These are phyloP conservation scores for Lepidopterella palustris DNA, from an alignment of 495 filamentous ascomycete genomes.

Conservation along the genomic window DNA sequence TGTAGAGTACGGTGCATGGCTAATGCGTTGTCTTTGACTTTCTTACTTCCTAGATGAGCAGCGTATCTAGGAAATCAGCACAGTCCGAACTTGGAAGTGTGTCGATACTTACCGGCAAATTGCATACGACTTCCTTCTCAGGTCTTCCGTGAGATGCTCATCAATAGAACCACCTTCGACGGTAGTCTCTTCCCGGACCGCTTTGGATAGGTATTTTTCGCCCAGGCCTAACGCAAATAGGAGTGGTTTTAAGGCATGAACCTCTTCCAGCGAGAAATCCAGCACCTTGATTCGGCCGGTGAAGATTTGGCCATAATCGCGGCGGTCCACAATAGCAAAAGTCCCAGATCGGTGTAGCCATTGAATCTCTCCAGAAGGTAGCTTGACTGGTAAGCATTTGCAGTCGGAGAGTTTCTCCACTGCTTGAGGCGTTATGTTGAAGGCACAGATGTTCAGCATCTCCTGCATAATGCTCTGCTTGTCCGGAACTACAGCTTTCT, in stretches of 20 bases:
- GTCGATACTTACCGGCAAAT: conserved; percentile 8
- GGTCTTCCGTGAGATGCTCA: background rate
- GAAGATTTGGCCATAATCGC: conserved; percentile 2
- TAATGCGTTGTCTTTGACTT: background rate
- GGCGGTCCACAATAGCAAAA: conserved; percentile 8
- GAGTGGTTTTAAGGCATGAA: background rate
- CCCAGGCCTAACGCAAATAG: background rate
- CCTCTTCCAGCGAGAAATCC: conserved; percentile 7
- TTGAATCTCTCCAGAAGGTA: background rate
- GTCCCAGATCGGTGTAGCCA: background rate
- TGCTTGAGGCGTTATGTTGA: background rate
- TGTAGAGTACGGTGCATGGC: background rate
- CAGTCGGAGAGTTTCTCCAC: background rate
- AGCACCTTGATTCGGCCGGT: background rate
- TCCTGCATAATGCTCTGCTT: background rate
- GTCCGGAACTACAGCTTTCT: background rate
- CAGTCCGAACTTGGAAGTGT: background rate
- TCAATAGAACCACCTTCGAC: background rate
- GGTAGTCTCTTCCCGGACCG: conserved; percentile 3
- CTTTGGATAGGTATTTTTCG: background rate
- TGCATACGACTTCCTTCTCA: conserved; percentile 8
- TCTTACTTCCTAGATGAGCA: conserved; percentile 3
- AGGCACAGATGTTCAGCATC: conserved; percentile 5
- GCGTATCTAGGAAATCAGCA: conserved; percentile 6
- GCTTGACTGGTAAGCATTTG: background rate